phyloP scores from a whole-genome alignment of 2,329 filamentous ascomycete species.

The Penicillium vulpinum region DNA sequence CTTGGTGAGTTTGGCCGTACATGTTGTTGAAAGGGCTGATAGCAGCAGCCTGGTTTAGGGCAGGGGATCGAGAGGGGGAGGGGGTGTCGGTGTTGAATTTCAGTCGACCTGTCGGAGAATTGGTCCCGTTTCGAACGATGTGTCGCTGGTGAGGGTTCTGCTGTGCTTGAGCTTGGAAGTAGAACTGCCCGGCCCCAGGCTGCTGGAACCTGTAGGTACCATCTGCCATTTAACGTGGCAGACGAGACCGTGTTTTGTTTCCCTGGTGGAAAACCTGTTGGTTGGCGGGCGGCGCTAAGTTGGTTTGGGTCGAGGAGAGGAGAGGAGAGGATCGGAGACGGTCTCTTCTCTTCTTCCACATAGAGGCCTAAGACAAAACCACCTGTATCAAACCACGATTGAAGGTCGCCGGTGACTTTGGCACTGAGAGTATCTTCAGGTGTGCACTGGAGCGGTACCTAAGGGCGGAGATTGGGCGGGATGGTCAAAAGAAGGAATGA shows the following conservation, averaged over 20 bases:
- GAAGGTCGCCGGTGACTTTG: slow-evolving; percentile 15
- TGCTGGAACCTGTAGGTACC: slow-evolving; percentile 57
- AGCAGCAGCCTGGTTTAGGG: slow-evolving; percentile 43
- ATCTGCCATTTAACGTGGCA: slow-evolving; percentile 57
- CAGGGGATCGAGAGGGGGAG: slow-evolving; percentile 50
- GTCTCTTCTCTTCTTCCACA: slow-evolving; percentile 53
- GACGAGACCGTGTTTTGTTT: slow-evolving; percentile 45
- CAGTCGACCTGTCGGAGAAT: slow-evolving; percentile 47
- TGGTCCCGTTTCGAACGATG: slow-evolving; percentile 47
- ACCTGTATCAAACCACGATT: slow-evolving; percentile 23
- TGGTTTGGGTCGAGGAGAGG: slow-evolving; percentile 29
- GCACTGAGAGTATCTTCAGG: slow-evolving; percentile 4
- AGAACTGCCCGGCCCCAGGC: slow-evolving; percentile 54
- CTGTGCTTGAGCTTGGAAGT: slow-evolving; percentile 47
- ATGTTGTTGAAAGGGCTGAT: slow-evolving; percentile 48
- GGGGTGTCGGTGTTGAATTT: slow-evolving; percentile 50
- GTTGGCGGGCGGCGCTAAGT: slow-evolving; percentile 25
- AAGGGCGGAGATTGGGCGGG: slow-evolving; percentile 28
- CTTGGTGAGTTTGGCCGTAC: slow-evolving; percentile 51
- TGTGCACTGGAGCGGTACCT: slow-evolving; percentile 23
- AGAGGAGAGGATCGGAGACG: slow-evolving; percentile 42
- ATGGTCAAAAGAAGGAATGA: slow-evolving; percentile 28
- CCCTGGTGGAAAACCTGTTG: slow-evolving; percentile 29
- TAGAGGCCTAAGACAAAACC: slow-evolving; percentile 43
- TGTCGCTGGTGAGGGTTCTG: slow-evolving; percentile 47